Evolutionary conservation across 768 basidiomycete genomes (phyloP), one percentile per base, ranked within the genome.

Genomic region (Hygrophoropsis aurantiaca): DNA sequence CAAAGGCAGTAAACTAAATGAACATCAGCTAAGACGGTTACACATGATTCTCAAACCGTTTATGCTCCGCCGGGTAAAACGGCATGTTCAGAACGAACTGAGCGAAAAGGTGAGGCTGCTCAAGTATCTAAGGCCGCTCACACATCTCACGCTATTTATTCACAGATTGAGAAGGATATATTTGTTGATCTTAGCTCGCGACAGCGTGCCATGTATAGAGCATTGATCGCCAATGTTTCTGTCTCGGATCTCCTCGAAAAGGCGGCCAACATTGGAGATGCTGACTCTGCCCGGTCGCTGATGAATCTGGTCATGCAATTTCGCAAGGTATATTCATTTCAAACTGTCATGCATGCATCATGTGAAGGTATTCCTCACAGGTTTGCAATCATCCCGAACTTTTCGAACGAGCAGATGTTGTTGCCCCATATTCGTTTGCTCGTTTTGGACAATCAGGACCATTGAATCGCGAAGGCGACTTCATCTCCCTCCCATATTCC

Each of bases 291-390:
- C 42, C 85, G 92, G 44, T 91, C 93, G 6, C 73, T 99, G 50
- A 98, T 98, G 95, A 99, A 98, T 67, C 79, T 99, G 50, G 97
- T 99, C 52, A 99, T 99, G 97, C 97, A 99, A 65, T 98, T 98
- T 77, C 85, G 97, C 56, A 99, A 99, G 77, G 92, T 90, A 45
- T 21, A 68, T 47, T 19, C 32, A 25, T 38, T 43, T 38, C 42
- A n/a, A 18, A 7, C 45, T 32, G 36, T 10, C 40, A 6, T 13
- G 27, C 13, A 6, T 30, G 27, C 27, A 30, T 42, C n/a, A 19
- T 10, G 16, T 18, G 26, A 37, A 15, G 6, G 6, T 13, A 30
- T 25, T 7, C 15, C 18, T 32, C 42, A 25, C 41, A 90, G 89
- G 92, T 95, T 53, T 98, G 95, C 77, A 98, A 97, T 58, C 97